Evolutionary conservation across 164 flowering plant genomes (phyloP).

Genomic region (Nymphaea thermarum): DNA sequence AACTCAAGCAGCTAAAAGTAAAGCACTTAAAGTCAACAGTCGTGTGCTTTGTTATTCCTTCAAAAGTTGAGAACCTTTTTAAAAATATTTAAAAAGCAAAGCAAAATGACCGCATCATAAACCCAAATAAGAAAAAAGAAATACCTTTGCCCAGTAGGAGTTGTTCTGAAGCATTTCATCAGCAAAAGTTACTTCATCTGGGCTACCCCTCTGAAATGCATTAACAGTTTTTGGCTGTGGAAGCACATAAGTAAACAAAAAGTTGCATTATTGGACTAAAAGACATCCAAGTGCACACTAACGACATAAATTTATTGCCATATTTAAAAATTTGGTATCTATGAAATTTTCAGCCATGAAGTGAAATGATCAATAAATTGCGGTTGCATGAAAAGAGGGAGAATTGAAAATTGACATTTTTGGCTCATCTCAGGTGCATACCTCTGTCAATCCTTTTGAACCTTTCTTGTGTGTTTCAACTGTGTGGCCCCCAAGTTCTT

Average conservation of each 20-base stretch:
- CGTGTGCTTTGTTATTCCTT: too few species aligned
- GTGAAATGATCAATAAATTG: not conserved
- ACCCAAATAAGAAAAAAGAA: not conserved
- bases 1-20: not conserved
- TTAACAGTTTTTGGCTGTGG: conserved; percentile 65
- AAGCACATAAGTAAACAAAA: not conserved
- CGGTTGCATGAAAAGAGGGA: not conserved
- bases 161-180: conserved; percentile 84
- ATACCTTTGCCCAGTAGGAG: conserved; percentile 98
- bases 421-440: too few species aligned
- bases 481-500: conserved; percentile 11
- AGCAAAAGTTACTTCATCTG: conserved; percentile 54
- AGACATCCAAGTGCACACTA: not conserved
- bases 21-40: not conserved
- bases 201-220: conserved; percentile 72
- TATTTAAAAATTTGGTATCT: not conserved
- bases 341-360: not conserved
- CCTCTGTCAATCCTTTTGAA: conserved; percentile 45
- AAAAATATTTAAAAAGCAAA: too few species aligned
- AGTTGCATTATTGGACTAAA: too few species aligned
- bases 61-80: too few species aligned
- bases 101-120: too few species aligned
- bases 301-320: not conserved
- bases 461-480: conserved; percentile 23
- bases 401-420: not conserved